These are phyloP conservation scores for Gracilaria caudata DNA, from an alignment of 23 red algal species.

Conservation along the genomic window DNA sequence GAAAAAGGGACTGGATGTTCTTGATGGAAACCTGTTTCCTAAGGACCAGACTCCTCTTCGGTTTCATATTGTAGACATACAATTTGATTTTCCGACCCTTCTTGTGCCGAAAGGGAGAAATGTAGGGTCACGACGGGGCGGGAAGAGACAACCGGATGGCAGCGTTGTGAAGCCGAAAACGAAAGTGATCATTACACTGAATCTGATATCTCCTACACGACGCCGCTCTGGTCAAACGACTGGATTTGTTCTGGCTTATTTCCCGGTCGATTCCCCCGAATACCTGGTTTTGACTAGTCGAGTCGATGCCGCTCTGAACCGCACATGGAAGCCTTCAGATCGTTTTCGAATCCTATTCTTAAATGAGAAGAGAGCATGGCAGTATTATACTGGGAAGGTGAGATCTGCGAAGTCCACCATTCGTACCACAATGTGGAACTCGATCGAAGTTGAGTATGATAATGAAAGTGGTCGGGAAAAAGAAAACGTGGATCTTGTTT, in stretches of 20 bases:
- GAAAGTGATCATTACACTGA: constrained; percentile 35
- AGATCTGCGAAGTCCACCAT: constrained; percentile 42
- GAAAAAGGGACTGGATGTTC: constrained; percentile 24
- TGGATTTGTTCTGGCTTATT: constrained; percentile 70
- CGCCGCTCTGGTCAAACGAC: constrained; percentile 25
- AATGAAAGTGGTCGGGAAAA: constrained; percentile 69
- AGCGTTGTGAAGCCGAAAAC: constrained; percentile 40
- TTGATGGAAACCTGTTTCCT: constrained; percentile 33
- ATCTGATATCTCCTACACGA: constrained; percentile 13
- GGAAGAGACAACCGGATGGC: constrained; percentile 18
- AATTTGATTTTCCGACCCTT: constrained; percentile 55
- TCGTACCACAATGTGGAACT: constrained; percentile 65
- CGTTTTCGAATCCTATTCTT: constrained; percentile 89
- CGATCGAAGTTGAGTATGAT: constrained; percentile 80
- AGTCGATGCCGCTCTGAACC: constrained; percentile 53
- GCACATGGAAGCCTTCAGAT: constrained; percentile 70
- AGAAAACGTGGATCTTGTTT: constrained; percentile 53
- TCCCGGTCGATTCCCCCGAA: constrained; percentile 84
- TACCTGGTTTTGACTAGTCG: constrained; percentile 79
- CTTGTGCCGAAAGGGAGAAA: constrained; percentile 30
- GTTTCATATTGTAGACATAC: constrained; percentile 54
- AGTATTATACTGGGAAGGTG: constrained; percentile 72
- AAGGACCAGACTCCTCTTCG: constrained; percentile 26
- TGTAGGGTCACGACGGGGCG: not conserved
- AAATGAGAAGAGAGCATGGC: constrained; percentile 72